Conservation (phyloP, 164 flowering plant species). For the Piper longum region DNA sequence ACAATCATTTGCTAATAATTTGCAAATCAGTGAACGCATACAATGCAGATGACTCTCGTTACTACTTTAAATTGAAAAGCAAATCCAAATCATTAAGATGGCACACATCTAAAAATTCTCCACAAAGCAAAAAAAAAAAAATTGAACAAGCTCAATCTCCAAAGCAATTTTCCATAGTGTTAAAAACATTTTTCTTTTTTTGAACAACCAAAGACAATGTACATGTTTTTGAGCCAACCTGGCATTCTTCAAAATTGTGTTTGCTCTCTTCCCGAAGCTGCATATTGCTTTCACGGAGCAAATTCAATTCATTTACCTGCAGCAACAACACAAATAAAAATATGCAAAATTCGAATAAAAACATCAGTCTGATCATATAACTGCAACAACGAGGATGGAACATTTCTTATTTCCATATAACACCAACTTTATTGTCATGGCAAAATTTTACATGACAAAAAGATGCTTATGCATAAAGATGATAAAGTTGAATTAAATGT, state of each 20-base stretch:
- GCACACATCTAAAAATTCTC: no score
- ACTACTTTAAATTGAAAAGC: no score
- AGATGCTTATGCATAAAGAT: not conserved
- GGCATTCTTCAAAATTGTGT: constrained; percentile 87
- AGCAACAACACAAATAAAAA: not conserved
- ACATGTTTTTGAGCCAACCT: constrained; percentile 25
- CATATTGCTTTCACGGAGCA: constrained; percentile 90
- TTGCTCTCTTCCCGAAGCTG: constrained; percentile 92
- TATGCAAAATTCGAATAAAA: not conserved
- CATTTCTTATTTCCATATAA: no score
- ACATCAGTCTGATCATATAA: not conserved
- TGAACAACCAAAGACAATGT: no score
- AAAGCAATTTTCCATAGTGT: not conserved
- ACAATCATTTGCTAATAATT: no score
- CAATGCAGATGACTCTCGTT: no score
- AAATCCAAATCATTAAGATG: no score
- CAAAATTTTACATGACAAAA: not conserved
- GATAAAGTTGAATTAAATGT: not conserved
- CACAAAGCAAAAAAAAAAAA: no score
- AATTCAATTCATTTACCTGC: constrained; percentile 67
- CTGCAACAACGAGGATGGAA: not conserved
- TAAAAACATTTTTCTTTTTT: not conserved
- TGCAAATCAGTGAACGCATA: no score
- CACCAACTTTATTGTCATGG: not conserved
- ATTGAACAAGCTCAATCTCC: no score